Conservation (phyloP, 2,329 filamentous ascomycete genomes). For the Pseudogymnoascus sp. region DNA sequence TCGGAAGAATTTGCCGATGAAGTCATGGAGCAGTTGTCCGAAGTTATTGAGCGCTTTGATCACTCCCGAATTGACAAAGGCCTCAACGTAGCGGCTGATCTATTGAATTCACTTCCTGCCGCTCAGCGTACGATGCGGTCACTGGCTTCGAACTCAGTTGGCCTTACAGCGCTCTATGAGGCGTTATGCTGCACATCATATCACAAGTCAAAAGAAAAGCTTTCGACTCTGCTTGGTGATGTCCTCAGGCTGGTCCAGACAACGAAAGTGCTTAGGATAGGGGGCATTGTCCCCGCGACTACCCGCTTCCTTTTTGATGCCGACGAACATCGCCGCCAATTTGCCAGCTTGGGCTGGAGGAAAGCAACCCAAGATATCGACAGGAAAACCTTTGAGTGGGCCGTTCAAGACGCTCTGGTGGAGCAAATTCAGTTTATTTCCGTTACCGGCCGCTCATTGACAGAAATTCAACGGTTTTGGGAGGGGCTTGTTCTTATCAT, state of each 20-base stretch:
- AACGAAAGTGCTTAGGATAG: constrained; percentile 70
- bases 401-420: constrained; percentile 66
- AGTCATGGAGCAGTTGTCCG: constrained; percentile 44
- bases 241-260: constrained; percentile 77
- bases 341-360: constrained; percentile 62
- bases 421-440: constrained; percentile 58
- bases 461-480: constrained; percentile 68
- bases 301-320: constrained; percentile 76
- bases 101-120: constrained; percentile 37
- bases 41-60: constrained; percentile 53
- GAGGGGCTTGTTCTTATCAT: constrained; percentile 67
- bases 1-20: constrained; percentile 46
- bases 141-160: constrained; percentile 41
- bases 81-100: constrained; percentile 47
- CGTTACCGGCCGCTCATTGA: constrained; percentile 26
- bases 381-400: constrained; percentile 77
- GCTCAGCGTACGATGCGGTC: constrained; percentile 22
- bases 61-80: constrained; percentile 54
- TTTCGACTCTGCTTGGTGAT: constrained; percentile 55
- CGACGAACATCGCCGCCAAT: constrained; percentile 55
- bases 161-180: constrained; percentile 79
- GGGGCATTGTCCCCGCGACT: constrained; percentile 72
- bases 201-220: constrained; percentile 41
- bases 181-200: constrained; percentile 78
- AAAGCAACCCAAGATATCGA: constrained; percentile 58